A percentile compares a stretch with the other conserved stretches of the same genome.
Evolutionary conservation across 176 grass and related monocot genomes (phyloP).

Genomic region (Alloteropsis semialata): DNA sequence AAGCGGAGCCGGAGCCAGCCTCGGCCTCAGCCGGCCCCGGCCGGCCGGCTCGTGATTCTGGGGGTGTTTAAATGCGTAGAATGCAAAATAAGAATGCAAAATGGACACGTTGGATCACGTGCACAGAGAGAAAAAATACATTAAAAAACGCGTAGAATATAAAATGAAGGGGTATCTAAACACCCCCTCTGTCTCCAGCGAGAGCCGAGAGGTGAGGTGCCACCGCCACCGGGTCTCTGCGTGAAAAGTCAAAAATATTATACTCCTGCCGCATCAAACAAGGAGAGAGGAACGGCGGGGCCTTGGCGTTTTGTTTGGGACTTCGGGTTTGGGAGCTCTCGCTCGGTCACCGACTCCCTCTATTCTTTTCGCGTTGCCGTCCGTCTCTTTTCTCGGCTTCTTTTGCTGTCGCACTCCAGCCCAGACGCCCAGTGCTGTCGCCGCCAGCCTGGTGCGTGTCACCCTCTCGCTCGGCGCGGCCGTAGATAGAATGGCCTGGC

Average conservation of each 20-base stretch:
- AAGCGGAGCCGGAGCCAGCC: constrained; percentile 7
- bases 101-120: too few relatives aligned
- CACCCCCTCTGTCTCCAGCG: not conserved
- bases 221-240: not conserved
- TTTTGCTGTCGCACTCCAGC: not conserved
- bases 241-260: constrained; percentile 19
- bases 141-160: too few relatives aligned
- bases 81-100: too few relatives aligned
- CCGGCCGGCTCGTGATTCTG: not conserved
- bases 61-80: too few relatives aligned
- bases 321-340: too few relatives aligned
- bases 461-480: not conserved
- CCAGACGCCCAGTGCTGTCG: constrained; percentile 11
- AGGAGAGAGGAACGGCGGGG: not conserved
- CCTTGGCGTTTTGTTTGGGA: constrained; percentile 10
- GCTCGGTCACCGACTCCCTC: not conserved
- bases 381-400: not conserved
- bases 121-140: too few relatives aligned
- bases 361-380: not conserved
- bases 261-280: not conserved
- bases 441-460: not conserved
- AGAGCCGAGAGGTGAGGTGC: too few relatives aligned
- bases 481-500: not conserved
- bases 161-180: too few relatives aligned
- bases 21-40: not conserved